Evolutionary conservation across 352 stramenopile species (phyloP), one percentile per base, ranked within the genome.

Genomic region (Globisporangium ultimum): DNA sequence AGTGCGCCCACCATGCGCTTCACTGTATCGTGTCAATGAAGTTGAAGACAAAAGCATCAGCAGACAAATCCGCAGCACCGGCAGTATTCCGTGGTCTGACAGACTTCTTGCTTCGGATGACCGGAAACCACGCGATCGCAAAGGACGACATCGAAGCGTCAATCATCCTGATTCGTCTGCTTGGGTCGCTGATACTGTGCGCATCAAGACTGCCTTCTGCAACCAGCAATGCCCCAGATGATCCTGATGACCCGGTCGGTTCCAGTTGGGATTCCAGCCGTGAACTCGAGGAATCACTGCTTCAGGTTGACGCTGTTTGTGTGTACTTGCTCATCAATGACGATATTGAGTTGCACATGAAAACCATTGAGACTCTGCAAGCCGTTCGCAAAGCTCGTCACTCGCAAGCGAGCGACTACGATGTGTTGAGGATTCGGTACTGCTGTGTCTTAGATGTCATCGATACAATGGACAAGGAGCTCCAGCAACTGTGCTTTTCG

Each of bases 281-380:
- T 18, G 64, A 61, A 22, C 56, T 55, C 36, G 62, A 77, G 3
- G 77, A 88, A 18, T 80, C 78, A 1, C 64, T 93, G 28, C 66
- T 82, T 28, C 78, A 89, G n/a, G 66, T 88, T 0, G 84, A 93
- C 48, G 78, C 81, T 15, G 58, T 78, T 0, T 63, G 67, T 0
- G 60, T 93, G 6, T 89, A 84, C 34, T 45, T 93, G 18, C 66
- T 93, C 1, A 70, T 72, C 32, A 66, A 84, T 48, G 75, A 80
- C 22, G 69, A 78, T 22, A 21, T 56, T 22, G 18, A 63, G 3
- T 46, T 87, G 18, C 69, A 73, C 0, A 48, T 70, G 8, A 56
- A 60, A 6, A 64, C 60, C 2, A 21, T 90, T 1, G 54, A 64
- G 6, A 67, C 75, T 0, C 58, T 91, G 1, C 62, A 74, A 40